phyloP scores from a whole-genome alignment of 257 asterid genomes.

The Fraxinus americana region DNA sequence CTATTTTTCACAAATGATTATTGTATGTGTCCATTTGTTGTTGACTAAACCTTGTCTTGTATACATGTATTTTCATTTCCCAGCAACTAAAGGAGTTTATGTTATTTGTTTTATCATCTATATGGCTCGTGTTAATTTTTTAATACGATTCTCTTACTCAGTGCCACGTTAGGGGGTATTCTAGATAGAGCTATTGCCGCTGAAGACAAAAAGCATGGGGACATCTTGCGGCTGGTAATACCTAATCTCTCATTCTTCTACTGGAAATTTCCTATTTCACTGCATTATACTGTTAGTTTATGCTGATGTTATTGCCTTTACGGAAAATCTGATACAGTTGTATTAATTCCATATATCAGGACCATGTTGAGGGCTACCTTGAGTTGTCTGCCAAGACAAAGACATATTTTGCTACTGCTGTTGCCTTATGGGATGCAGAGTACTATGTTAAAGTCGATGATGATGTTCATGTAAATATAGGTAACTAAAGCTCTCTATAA shows the following conservation, averaged over 20 bases:
- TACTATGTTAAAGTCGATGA: conserved; percentile 92
- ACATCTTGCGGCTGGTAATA: conserved; percentile 79
- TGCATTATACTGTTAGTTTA: neutral
- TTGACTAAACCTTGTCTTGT: neutral
- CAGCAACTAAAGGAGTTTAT: neutral
- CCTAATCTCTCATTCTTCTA: neutral
- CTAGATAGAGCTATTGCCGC: conserved; percentile 87
- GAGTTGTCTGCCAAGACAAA: conserved; percentile 93
- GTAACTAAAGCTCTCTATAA: conserved; percentile 34
- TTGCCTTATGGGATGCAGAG: conserved; percentile 87
- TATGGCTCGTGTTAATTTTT: neutral
- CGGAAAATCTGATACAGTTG: neutral
- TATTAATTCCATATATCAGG: conserved; percentile 40
- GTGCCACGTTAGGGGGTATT: conserved; percentile 88
- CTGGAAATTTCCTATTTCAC: neutral
- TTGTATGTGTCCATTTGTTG: neutral
- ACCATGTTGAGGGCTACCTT: conserved; percentile 92
- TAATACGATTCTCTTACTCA: conserved; percentile 22
- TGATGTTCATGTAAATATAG: conserved; percentile 94
- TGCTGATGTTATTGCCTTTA: neutral
- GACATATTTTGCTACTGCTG: conserved; percentile 79
- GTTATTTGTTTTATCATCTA: neutral
- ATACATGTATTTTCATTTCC: neutral
- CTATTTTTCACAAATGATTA: neutral
- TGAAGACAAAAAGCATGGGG: conserved; percentile 87